Evolutionary conservation across 179 eudicot species (phyloP).

Genomic region (Actinidia polygama): DNA sequence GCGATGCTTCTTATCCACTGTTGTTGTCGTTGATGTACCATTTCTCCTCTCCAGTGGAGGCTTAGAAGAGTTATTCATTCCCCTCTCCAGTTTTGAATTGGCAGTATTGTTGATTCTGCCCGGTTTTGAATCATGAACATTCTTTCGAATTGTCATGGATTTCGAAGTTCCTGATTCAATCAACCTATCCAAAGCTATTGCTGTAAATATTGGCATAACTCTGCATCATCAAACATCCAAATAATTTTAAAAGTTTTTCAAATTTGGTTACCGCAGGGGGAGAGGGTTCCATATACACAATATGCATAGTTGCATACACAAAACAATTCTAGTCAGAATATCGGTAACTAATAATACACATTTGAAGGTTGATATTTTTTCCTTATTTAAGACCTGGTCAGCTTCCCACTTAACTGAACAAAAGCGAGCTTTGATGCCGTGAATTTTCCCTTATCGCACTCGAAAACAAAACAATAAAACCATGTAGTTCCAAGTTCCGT

Average conservation of each 20-base stretch:
- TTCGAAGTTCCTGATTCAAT: slow-evolving; percentile 63
- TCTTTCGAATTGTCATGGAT: slow-evolving; percentile 38
- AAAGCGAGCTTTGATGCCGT: not conserved
- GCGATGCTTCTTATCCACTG: slow-evolving; percentile 42
- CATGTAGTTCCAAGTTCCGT: not conserved
- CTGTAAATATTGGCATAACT: slow-evolving; percentile 76
- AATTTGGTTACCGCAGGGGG: not conserved
- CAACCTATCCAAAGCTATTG: slow-evolving; percentile 72
- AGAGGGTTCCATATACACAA: not conserved
- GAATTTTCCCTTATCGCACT: not conserved
- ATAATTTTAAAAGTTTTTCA: slow-evolving; percentile 10
- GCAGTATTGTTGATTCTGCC: slow-evolving; percentile 28
- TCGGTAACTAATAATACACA: not conserved
- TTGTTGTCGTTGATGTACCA: slow-evolving; percentile 30
- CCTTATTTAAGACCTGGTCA: not conserved
- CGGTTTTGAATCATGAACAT: slow-evolving; percentile 29
- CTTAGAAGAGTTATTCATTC: slow-evolving; percentile 26
- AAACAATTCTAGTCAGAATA: not conserved
- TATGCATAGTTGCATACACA: not conserved
- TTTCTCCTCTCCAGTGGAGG: slow-evolving; percentile 41
- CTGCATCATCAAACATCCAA: slow-evolving; percentile 39
- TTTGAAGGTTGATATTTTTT: not conserved
- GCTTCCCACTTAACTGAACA: not conserved
- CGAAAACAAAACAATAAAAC: not conserved
- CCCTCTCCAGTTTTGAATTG: slow-evolving; percentile 25